These are phyloP conservation scores for Margaritispora aquatica DNA, from an alignment of 495 filamentous ascomycete species.

Conservation along the genomic window DNA sequence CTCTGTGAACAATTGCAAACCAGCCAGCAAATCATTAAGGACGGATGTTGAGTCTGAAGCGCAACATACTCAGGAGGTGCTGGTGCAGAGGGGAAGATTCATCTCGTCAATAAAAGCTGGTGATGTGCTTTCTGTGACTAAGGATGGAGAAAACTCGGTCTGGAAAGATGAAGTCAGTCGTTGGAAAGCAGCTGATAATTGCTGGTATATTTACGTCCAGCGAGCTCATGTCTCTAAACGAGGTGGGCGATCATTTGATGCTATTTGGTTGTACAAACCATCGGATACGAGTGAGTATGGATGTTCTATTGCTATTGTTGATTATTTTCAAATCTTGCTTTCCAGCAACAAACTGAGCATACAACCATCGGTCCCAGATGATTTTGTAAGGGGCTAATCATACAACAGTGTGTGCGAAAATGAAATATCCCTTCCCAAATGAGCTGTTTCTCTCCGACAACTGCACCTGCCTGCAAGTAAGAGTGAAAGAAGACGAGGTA, in stretches of 20 bases:
- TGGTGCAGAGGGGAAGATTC: not conserved
- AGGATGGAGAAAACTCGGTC: slow-evolving; percentile 36
- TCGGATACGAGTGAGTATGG: slow-evolving; percentile 46
- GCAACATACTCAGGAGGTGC: not conserved
- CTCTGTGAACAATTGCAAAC: too few relatives aligned
- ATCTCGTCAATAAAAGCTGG: slow-evolving; percentile 32
- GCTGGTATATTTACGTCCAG: slow-evolving; percentile 67
- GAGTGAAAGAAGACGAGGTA: slow-evolving; percentile 45
- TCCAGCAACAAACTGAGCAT: too few relatives aligned
- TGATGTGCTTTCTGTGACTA: slow-evolving; percentile 42
- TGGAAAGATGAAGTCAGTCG: slow-evolving; percentile 46
- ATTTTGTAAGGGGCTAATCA: too few relatives aligned
- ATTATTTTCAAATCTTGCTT: not conserved
- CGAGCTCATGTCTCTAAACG: slow-evolving; percentile 31
- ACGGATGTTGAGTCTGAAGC: not conserved
- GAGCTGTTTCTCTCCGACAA: slow-evolving; percentile 75
- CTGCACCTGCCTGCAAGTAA: slow-evolving; percentile 53
- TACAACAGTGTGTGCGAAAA: slow-evolving; percentile 37
- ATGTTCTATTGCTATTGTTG: not conserved
- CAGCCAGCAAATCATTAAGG: too few relatives aligned
- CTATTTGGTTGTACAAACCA: slow-evolving; percentile 67
- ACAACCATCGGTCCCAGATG: too few relatives aligned
- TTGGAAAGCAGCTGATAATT: slow-evolving; percentile 29
- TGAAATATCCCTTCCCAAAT: slow-evolving; percentile 59
- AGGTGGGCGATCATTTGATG: slow-evolving; percentile 41